Percentiles rank a stretch among this genome's conserved stretches.
These are phyloP conservation scores for Uronychia binucleata DNA, from an alignment of 73 alveolate species.

Conservation along the genomic window DNA sequence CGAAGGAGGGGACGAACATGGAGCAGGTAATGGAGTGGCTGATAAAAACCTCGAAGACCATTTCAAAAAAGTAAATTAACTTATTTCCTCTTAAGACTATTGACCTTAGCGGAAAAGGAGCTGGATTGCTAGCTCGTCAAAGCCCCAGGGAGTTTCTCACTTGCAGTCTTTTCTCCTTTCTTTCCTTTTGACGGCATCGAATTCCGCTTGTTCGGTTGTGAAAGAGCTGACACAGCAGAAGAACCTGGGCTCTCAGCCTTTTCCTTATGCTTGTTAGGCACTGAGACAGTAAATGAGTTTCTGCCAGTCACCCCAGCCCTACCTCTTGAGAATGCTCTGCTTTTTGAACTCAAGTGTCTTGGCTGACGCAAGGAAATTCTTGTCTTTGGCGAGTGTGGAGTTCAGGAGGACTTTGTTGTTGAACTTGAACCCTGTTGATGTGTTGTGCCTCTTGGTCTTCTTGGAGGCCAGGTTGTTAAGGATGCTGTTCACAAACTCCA, in stretches of 20 bases:
- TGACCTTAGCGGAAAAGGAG: not conserved
- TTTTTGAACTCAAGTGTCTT: not conserved
- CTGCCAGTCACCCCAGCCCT: not conserved
- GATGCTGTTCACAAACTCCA: not conserved
- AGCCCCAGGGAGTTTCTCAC: not conserved
- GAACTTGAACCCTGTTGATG: not conserved
- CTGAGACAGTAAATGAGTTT: not conserved
- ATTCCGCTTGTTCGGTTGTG: not conserved
- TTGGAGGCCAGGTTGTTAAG: not conserved
- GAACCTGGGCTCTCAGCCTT: not conserved
- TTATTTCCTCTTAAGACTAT: not conserved
- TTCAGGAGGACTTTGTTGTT: not conserved
- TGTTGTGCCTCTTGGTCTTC: not conserved
- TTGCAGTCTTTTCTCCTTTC: not conserved
- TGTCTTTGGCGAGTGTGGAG: not conserved
- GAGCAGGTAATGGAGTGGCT: slow-evolving; percentile 90
- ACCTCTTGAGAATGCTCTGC: not conserved
- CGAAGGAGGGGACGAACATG: slow-evolving; percentile 81
- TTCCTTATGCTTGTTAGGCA: not conserved
- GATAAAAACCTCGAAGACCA: slow-evolving; percentile 55
- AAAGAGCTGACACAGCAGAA: not conserved
- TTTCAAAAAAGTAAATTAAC: not conserved
- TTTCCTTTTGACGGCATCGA: not conserved
- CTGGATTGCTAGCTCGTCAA: not conserved
- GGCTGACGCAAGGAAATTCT: not conserved